Base-by-base conservation (phyloP, 805 yeast species). In the Pichia occidentalis region DNA sequence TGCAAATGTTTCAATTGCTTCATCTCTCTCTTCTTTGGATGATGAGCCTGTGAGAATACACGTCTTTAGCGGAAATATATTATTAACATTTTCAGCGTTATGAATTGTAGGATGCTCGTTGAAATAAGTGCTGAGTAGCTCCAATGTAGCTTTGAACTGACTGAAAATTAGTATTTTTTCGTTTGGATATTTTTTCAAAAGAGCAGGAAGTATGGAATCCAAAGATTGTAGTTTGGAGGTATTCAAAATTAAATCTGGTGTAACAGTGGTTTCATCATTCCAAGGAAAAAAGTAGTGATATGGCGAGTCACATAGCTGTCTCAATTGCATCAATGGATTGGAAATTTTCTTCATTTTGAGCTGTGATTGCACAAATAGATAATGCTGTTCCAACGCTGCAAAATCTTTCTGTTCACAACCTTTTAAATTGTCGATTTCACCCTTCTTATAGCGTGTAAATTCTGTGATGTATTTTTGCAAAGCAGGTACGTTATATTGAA, bases 81-180 rank as follows among this genome's bases (percentile, higher is more conserved):
- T 32, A 86, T 71, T 42, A 94, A 41, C 24, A 4, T 19, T 23
- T 4, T 29, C 22, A n/a, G 7, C 4, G 6, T 27, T 14, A 17
- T 31, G 20, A 8, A 30, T 9, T 12, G 29, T 16, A 3, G 46
- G 46, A 33, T 45, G 60, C 4, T 65, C 71, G 22, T 48, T 49
- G 42, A 84, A 71, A 75, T 85, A 86, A 51, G 85, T 92, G 46
- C 77, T 78, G 0, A 92, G 51, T 10, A 92, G 59, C 49, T 90
- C 95, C n/a, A 92, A 65, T 75, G 83, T 79, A 24, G 66, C 81
- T 0, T 97, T 92, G 36, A 92, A 90, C 56, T 92, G 98, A 1
- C 94, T 75, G 56, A 92, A 92, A 1, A 92, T 75, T 31, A 92
- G 65, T 0, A 85, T 71, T 52, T 84, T 85, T 10, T 45, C 44